Percentiles rank a stretch among this genome's conserved stretches.
Evolutionary conservation across 2,329 filamentous ascomycete species (phyloP).

Genomic region (Talaromyces sp.): DNA sequence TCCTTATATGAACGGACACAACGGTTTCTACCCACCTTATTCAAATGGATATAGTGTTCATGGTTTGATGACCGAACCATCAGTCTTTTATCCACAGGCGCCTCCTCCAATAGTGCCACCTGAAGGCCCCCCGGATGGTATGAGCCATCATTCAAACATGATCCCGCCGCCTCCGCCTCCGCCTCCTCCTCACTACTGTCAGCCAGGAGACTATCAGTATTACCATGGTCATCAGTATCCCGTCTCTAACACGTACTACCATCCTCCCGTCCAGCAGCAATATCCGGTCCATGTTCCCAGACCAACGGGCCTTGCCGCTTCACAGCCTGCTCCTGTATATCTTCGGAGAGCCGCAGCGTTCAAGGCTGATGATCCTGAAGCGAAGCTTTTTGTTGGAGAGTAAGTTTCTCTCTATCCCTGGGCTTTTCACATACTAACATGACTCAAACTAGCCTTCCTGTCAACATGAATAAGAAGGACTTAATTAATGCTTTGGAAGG

Average conservation of each 20-base stretch:
- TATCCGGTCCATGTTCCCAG: not conserved
- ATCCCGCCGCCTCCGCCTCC: not conserved
- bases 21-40: not conserved
- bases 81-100: not conserved
- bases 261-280: not conserved
- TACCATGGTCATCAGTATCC: not conserved
- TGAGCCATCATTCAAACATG: not conserved
- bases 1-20: not conserved
- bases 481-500: not conserved
- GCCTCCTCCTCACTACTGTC: not conserved
- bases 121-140: not conserved
- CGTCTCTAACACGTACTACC: not conserved
- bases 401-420: not conserved
- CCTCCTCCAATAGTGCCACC: not conserved
- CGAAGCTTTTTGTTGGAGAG: conserved; percentile 15
- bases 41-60: not conserved
- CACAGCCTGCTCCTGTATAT: not conserved
- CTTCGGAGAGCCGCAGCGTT: not conserved
- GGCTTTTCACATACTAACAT: not conserved
- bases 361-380: conserved; percentile 4
- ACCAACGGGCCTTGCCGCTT: not conserved
- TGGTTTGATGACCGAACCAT: not conserved
- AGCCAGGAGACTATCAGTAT: not conserved
- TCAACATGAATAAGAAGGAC: not conserved
- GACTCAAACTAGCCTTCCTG: not conserved